phyloP scores from a whole-genome alignment of 1,284 basidiomycete species.

The Cerrena zonata region DNA sequence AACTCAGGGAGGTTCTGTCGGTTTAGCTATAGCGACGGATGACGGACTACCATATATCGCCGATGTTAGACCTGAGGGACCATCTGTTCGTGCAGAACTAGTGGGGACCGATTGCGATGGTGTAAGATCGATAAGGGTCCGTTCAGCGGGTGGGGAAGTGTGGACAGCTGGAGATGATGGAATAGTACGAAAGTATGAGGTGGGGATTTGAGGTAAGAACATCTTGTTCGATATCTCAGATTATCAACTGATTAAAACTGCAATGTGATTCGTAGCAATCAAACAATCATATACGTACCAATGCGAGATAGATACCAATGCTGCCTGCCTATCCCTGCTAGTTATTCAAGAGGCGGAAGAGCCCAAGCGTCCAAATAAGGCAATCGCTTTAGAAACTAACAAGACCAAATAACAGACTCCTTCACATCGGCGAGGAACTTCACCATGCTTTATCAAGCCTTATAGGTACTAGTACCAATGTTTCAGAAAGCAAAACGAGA shows the following conservation, averaged over 20 bases:
- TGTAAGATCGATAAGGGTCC: conserved; percentile 33
- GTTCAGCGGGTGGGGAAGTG: conserved; percentile 28
- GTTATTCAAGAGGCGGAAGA: no score
- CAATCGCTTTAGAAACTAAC: conserved; percentile 6
- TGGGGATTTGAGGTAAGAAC: neutral
- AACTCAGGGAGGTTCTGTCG: conserved; percentile 17
- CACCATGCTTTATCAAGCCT: no score
- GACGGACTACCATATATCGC: conserved; percentile 56
- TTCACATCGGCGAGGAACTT: no score
- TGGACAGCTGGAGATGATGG: conserved; percentile 64
- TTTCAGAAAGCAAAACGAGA: no score
- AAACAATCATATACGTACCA: no score
- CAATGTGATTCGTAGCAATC: no score
- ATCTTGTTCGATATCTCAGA: no score
- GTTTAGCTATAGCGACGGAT: conserved; percentile 45
- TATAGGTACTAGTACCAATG: no score
- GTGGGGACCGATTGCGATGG: conserved; percentile 50
- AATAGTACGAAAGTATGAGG: conserved; percentile 42
- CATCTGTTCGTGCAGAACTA: conserved; percentile 38
- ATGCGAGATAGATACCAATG: no score
- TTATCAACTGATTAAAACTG: no score
- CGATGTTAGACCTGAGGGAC: conserved; percentile 32
- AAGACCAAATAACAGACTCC: conserved; percentile 3
- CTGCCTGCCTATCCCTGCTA: no score
- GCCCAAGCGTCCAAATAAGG: neutral